These are phyloP conservation scores for Tilletia caries DNA, from an alignment of 1,284 basidiomycete species.

Conservation along the genomic window DNA sequence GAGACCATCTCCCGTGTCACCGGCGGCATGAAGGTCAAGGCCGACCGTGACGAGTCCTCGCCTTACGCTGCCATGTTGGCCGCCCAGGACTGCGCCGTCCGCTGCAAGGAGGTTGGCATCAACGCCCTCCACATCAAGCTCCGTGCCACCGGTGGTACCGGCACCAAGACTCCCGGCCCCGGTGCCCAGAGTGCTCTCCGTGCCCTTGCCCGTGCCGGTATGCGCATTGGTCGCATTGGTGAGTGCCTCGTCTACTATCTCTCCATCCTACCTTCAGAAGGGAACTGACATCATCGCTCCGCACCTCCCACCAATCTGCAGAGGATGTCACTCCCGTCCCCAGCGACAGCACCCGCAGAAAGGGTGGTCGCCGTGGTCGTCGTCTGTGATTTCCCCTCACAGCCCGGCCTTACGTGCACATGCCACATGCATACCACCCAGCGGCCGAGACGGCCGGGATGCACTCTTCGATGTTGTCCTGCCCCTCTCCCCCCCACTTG, in stretches of 20 bases:
- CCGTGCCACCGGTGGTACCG: slow-evolving; percentile 95
- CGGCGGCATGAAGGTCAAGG: slow-evolving; percentile 99
- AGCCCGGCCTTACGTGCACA: slow-evolving; percentile 12
- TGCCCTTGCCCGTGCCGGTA: slow-evolving; percentile 95
- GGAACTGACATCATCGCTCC: too few species aligned
- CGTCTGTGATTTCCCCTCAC: slow-evolving; percentile 65
- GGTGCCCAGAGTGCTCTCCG: slow-evolving; percentile 97
- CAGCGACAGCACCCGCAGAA: slow-evolving; percentile 94
- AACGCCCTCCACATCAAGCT: slow-evolving; percentile 97
- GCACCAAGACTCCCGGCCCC: slow-evolving; percentile 97
- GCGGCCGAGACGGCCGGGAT: slow-evolving; percentile 12
- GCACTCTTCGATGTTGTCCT: not conserved
- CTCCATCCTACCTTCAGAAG: too few species aligned
- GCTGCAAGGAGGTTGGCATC: slow-evolving; percentile 98
- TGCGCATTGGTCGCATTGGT: slow-evolving; percentile 95
- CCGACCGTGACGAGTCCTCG: slow-evolving; percentile 98
- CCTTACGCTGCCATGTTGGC: slow-evolving; percentile 99
- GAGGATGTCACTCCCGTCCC: slow-evolving; percentile 85
- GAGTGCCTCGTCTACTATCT: not conserved
- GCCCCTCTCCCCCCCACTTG: slow-evolving; percentile 5
- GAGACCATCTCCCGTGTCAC: slow-evolving; percentile 98
- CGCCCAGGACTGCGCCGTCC: slow-evolving; percentile 90
- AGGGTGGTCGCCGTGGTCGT: slow-evolving; percentile 99
- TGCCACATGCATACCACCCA: not conserved
- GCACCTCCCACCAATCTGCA: not conserved